Base-by-base conservation (phyloP, 2,329 filamentous ascomycete genomes). In the Microdochium bolleyi region DNA sequence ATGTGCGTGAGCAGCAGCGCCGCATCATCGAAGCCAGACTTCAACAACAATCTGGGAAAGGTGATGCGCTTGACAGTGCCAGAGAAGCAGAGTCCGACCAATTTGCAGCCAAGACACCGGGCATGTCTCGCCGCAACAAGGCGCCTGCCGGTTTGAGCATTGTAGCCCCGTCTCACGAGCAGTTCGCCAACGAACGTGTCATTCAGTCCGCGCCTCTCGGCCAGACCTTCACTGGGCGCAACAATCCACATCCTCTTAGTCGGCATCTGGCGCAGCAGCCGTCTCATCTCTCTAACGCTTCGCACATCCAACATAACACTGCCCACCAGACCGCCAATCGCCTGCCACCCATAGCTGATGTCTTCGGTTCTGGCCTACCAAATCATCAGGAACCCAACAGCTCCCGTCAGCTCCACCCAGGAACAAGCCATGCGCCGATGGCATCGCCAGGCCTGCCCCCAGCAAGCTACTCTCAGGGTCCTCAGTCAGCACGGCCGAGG, bases 141-240 rank as follows among this genome's bases (percentile, higher is more conserved):
- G 87, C 88, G 7, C 94, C 94, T 38, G 89, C 91, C 1, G 92
- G 92, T 48, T 76, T 99, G 49, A 95, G 91, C 53, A 99, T 99
- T 60, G 88, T 95, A n/a, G 88, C 94, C 24, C 94, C 94, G 1
- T 90, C 91, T 5, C 91, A 95, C 58, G 85, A 94, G 61, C 87
- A 92, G 56, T 97, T 97, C 65, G 89, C 92, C 61, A 85, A 91
- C 64, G 94, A 99, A 76, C 82, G 94, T 61, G 91, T 97, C 34
- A 95, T 99, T 56, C 94, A 99, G 71, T 99, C 94, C 3, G 94
- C 94, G 8, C 94, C 94, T 16, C 80, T 99, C 24, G 86, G 95
- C 62, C 92, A 96, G 67, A 95, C 90, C 37, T 99, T 99, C 67
- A 96, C 94, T 8, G 92, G 92, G 55, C 84, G 94, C 55, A 85